A percentile compares a stretch with the other conserved stretches of the same genome.
phyloP scores from a whole-genome alignment of 148 eudicot species.

The Suaeda aralocaspica region DNA sequence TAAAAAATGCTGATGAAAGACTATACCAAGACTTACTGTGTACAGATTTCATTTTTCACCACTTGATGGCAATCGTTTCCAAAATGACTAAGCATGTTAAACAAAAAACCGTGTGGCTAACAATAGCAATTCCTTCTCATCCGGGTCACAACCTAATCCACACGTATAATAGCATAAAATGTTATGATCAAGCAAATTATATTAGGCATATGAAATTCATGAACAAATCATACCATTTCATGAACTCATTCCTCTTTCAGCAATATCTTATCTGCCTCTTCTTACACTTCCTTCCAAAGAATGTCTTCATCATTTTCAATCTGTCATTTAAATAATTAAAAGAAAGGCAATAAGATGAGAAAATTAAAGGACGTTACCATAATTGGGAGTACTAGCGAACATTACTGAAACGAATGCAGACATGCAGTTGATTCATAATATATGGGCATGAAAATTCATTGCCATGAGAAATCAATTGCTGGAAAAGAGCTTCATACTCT shows the following conservation, averaged over 20 bases:
- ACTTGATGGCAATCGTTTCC: slow-evolving; percentile 79
- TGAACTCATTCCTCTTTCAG: slow-evolving; percentile 70
- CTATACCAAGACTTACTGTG: slow-evolving; percentile 43
- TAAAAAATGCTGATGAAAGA: background rate
- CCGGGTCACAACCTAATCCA: slow-evolving; percentile 66
- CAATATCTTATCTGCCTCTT: slow-evolving; percentile 58
- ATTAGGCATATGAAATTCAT: background rate
- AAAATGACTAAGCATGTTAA: slow-evolving; percentile 48
- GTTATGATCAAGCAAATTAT: background rate
- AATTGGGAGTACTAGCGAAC: background rate
- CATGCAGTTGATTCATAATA: too few species aligned
- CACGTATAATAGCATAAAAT: background rate
- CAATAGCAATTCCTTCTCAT: slow-evolving; percentile 87
- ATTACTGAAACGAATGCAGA: background rate
- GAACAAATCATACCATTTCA: slow-evolving; percentile 59
- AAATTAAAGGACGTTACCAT: background rate
- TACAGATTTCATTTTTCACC: slow-evolving; percentile 54
- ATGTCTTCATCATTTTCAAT: slow-evolving; percentile 72
- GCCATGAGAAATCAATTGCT: slow-evolving; percentile 87
- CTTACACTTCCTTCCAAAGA: slow-evolving; percentile 58
- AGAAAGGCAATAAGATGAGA: background rate
- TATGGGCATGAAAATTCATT: slow-evolving; percentile 24
- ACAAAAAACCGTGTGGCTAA: slow-evolving; percentile 71
- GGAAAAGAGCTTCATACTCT: slow-evolving; percentile 69
- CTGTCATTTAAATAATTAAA: slow-evolving; percentile 32